A percentile compares a stretch with the other conserved stretches of the same genome.
These are phyloP conservation scores for Brassica nigra DNA, from an alignment of 345 rosid species.

Conservation along the genomic window DNA sequence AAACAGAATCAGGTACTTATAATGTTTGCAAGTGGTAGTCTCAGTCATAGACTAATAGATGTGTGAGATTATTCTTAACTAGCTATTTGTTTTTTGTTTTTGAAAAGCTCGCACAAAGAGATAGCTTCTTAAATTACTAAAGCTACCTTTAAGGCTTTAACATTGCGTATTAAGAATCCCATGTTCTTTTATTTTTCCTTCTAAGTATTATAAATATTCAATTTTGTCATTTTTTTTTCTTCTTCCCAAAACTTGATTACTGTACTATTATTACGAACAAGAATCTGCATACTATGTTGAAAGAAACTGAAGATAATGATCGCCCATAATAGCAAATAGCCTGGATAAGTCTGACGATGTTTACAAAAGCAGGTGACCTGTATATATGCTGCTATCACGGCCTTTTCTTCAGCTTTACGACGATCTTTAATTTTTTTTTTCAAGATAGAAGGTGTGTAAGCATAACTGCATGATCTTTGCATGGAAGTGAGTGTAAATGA, in stretches of 20 bases:
- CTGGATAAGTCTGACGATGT: neutral
- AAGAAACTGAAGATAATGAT: too few species aligned
- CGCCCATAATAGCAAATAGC: neutral
- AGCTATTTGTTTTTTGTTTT: neutral
- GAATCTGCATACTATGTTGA: too few species aligned
- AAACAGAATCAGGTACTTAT: slow-evolving; percentile 34
- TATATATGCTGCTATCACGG: neutral
- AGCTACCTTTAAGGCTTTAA: slow-evolving; percentile 17
- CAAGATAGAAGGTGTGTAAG: neutral
- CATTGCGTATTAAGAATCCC: neutral
- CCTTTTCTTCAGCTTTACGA: neutral
- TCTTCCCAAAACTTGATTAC: too few species aligned
- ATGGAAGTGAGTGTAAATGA: neutral
- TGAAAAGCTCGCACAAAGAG: neutral
- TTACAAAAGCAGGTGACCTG: neutral
- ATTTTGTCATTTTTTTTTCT: too few species aligned
- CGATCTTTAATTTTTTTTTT: neutral
- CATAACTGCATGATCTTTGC: neutral
- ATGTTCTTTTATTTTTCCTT: too few species aligned
- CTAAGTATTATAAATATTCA: too few species aligned
- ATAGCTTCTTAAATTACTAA: slow-evolving; percentile 17
- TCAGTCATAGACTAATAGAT: slow-evolving; percentile 27
- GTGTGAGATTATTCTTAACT: slow-evolving; percentile 34
- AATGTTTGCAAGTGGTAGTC: slow-evolving; percentile 34
- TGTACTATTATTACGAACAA: too few species aligned